Conservation (phyloP, 2,329 filamentous ascomycete species). For the Colletotrichum shisoi region DNA sequence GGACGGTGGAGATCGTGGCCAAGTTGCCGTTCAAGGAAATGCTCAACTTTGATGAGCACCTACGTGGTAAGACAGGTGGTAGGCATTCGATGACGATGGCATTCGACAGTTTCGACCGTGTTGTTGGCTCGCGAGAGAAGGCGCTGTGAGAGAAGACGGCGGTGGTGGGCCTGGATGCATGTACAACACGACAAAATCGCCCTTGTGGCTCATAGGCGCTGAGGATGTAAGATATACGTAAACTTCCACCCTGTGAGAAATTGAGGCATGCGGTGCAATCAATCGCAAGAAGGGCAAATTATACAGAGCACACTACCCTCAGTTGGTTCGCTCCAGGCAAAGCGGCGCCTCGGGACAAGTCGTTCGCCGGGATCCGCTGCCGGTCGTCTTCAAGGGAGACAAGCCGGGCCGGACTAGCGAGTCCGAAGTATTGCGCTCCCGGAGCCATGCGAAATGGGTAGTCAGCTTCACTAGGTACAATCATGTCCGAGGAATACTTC, state of each 20-base stretch:
- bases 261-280: too few relatives aligned
- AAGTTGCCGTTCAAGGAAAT: slow-evolving; percentile 95
- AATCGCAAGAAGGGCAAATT: neutral
- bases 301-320: neutral
- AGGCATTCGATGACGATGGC: slow-evolving; percentile 69
- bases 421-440: too few relatives aligned
- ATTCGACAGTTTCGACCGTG: slow-evolving; percentile 64
- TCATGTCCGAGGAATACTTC: neutral
- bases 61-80: slow-evolving; percentile 87
- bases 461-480: too few relatives aligned
- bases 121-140: slow-evolving; percentile 64
- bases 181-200: slow-evolving; percentile 3
- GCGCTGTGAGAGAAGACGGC: slow-evolving; percentile 45
- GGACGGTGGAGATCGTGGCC: slow-evolving; percentile 74
- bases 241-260: neutral
- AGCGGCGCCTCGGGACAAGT: neutral
- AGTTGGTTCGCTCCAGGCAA: neutral
- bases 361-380: neutral
- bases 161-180: neutral
- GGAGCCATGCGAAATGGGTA: neutral
- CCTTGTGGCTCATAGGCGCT: neutral
- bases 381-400: neutral
- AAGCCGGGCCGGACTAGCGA: neutral
- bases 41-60: slow-evolving; percentile 89
- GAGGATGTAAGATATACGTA: neutral